Evolutionary conservation across 805 yeast species (phyloP), one percentile per base, ranked within the genome.

Genomic region (Wickerhamiella alocasiicola): DNA sequence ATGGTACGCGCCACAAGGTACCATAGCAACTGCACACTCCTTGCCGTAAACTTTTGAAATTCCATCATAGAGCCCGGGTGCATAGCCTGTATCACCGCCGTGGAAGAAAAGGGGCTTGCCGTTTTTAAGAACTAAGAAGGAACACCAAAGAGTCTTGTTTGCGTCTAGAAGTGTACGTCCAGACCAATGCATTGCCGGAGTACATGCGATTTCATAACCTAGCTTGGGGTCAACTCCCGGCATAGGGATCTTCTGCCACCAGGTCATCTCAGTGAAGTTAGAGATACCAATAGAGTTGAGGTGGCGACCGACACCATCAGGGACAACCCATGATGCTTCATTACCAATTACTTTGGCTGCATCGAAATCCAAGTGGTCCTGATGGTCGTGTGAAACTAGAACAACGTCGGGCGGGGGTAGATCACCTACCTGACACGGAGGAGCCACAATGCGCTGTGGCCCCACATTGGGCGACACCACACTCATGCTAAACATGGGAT

Each of bases 131-230:
- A 88, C 56, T 49, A 88, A 53, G 53, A 78, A 88, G 0, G 95
- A 83, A 51, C 94, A 82, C 97, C 97, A 88, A 39, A 88, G 62
- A 0, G 93, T 72, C 18, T 64, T 62, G 58, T 88, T 88, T 2
- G 93, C 71, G 56, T 88, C 97, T 15, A 76, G 54, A n/a, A 87
- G 59, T 25, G 71, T 70, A 27, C 95, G 62, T 0, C 97, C 97
- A 1, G 94, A 81, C 97, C 97, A 88, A 60, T 88, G 97, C 67
- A 63, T 63, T 0, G 96, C 84, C 0, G 97, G 97, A 0, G 91
- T 71, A 57, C 95, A 82, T 1, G 82, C 87, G 13, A 88, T 65
- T 49, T 82, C 85, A 64, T 79, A 85, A 5, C 64, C 65, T 44
- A 76, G 76, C 4, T 55, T 52, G 9, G 59, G 55, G 17, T 54